These are phyloP conservation scores for Spiromastix sp. DNA, from an alignment of 2,329 filamentous ascomycete species.

Conservation along the genomic window DNA sequence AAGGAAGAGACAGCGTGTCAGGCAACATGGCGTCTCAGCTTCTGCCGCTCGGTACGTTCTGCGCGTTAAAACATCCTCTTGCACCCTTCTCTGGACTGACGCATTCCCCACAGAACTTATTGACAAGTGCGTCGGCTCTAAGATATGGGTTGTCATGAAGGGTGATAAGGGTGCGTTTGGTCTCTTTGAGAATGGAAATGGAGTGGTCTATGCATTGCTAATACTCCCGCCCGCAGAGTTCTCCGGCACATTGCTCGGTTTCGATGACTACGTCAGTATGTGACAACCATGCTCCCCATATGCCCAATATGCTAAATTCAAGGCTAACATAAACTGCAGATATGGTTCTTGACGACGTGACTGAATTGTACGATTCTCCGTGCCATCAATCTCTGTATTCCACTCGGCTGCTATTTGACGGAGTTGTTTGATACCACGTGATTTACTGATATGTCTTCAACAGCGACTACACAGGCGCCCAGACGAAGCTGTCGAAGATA, in stretches of 20 bases:
- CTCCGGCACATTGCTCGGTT: constrained; percentile 84
- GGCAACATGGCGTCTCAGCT: constrained; percentile 59
- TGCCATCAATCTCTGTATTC: neutral
- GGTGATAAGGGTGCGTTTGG: constrained; percentile 72
- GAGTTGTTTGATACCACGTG: neutral
- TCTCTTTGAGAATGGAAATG: neutral
- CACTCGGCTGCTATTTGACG: neutral
- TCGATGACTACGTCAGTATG: constrained; percentile 99
- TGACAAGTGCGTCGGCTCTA: constrained; percentile 95
- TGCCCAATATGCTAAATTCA: no score
- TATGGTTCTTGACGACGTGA: constrained; percentile 97
- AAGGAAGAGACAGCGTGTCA: no score
- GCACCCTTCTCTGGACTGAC: constrained; percentile 4
- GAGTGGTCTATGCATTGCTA: constrained; percentile 4
- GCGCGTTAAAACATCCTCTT: constrained; percentile 5
- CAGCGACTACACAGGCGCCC: constrained; percentile 82
- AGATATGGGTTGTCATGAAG: constrained; percentile 99
- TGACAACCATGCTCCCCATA: constrained; percentile 28
- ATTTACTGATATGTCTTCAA: neutral
- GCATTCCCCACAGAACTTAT: constrained; percentile 62
- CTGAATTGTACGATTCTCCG: constrained; percentile 64
- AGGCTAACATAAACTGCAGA: no score
- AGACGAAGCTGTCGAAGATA: constrained; percentile 87
- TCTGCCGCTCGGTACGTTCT: constrained; percentile 53
- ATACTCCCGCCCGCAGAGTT: constrained; percentile 57